These are phyloP conservation scores for Diaporthe destruens DNA, from an alignment of 2,329 filamentous ascomycete species.

Conservation along the genomic window DNA sequence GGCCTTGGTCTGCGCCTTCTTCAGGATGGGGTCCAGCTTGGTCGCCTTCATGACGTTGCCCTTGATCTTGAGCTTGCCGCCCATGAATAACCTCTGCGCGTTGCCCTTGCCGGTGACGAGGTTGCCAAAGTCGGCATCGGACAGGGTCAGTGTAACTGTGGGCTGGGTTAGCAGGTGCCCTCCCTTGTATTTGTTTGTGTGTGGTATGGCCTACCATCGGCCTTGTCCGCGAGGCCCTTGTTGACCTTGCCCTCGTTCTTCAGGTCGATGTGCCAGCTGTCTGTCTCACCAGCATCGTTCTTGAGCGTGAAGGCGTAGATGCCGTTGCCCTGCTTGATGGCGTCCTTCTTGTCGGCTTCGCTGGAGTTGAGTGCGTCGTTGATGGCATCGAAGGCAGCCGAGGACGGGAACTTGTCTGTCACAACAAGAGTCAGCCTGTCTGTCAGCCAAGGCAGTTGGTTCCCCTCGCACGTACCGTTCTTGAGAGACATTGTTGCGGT, in stretches of 20 bases:
- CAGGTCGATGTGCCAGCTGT: conserved; percentile 95
- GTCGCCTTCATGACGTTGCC: conserved; percentile 99
- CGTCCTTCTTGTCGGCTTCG: conserved; percentile 81
- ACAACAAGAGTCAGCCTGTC: not conserved
- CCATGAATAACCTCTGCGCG: conserved; percentile 96
- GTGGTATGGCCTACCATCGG: conserved; percentile 74
- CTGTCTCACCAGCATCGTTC: conserved; percentile 83
- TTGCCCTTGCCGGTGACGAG: conserved; percentile 90
- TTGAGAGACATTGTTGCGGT: conserved; percentile 75
- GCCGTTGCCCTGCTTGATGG: conserved; percentile 88
- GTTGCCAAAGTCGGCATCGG: conserved; percentile 87
- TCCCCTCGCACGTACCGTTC: conserved; percentile 67
- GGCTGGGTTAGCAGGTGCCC: conserved; percentile 7
- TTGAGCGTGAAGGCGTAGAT: conserved; percentile 94
- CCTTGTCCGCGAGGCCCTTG: conserved; percentile 83
- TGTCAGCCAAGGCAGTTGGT: not conserved
- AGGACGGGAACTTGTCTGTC: conserved; percentile 87
- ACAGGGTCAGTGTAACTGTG: conserved; percentile 85
- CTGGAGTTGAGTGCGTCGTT: conserved; percentile 75
- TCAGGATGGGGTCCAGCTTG: conserved; percentile 92
- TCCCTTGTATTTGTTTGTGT: not conserved
- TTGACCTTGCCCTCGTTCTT: conserved; percentile 89
- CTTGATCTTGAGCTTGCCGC: conserved; percentile 98
- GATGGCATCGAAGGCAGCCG: conserved; percentile 91
- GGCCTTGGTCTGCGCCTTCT: conserved; percentile 86